phyloP scores from a whole-genome alignment of 345 rosid species.

The Adansonia digitata region DNA sequence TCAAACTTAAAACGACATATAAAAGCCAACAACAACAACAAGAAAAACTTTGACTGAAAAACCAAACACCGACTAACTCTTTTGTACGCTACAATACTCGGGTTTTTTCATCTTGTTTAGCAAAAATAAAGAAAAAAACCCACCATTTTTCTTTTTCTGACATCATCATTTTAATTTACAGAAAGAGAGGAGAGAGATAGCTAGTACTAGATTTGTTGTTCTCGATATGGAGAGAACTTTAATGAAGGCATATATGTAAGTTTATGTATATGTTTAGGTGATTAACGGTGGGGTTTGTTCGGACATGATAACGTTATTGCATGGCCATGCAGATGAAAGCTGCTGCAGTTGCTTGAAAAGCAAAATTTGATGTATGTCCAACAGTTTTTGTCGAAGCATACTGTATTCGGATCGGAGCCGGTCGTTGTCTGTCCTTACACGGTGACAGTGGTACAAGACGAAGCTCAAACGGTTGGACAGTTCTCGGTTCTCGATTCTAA shows the following conservation, averaged over 20 bases:
- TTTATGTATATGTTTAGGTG: constrained; percentile 22
- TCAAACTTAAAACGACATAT: neutral
- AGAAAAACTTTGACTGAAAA: constrained; percentile 13
- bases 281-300: constrained; percentile 48
- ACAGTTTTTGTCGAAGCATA: constrained; percentile 50
- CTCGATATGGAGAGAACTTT: constrained; percentile 1
- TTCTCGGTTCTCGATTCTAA: constrained; percentile 62
- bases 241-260: neutral
- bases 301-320: constrained; percentile 33
- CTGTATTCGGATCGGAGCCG: constrained; percentile 52
- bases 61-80: neutral
- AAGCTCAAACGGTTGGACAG: constrained; percentile 53
- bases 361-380: constrained; percentile 44
- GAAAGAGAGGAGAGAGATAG: neutral
- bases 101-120: neutral
- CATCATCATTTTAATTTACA: constrained; percentile 16
- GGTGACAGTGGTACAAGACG: constrained; percentile 38
- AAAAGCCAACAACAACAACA: constrained; percentile 1
- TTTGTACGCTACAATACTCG: constrained; percentile 22
- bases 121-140: constrained; percentile 18
- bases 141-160: constrained; percentile 5
- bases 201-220: neutral
- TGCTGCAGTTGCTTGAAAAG: constrained; percentile 54
- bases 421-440: constrained; percentile 45
- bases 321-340: constrained; percentile 48